Conservation (phyloP, 2,329 filamentous ascomycete species). For the Aspergillus terreus region DNA sequence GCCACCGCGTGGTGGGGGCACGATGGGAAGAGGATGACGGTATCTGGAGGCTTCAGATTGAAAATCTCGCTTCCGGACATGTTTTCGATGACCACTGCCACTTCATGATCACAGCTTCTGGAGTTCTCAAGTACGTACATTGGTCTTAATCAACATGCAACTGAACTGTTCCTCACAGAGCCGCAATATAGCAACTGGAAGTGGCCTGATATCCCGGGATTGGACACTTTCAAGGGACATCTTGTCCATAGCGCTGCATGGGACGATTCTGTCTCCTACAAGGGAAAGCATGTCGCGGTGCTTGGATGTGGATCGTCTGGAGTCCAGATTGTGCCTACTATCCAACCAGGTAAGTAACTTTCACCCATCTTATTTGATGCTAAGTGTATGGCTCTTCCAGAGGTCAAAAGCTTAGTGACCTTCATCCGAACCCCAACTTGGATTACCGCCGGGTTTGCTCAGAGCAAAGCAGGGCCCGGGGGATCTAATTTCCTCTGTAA, state of each 20-base stretch:
- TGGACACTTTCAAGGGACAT: conserved; percentile 32
- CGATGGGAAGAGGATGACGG: background rate
- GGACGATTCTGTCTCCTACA: background rate
- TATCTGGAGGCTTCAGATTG: background rate
- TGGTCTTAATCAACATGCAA: background rate
- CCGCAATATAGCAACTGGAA: conserved; percentile 20
- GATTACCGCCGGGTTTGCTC: conserved; percentile 10
- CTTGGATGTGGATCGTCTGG: conserved; percentile 14
- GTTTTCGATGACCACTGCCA: conserved; percentile 1
- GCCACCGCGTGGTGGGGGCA: background rate
- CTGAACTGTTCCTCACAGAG: background rate
- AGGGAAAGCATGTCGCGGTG: conserved; percentile 13
- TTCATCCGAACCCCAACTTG: conserved; percentile 15
- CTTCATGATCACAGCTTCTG: conserved; percentile 2
- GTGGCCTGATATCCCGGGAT: conserved; percentile 35
- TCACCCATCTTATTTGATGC: background rate
- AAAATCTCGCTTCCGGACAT: background rate
- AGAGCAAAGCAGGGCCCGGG: background rate
- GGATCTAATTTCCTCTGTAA: conserved; percentile 1
- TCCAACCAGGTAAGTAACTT: conserved; percentile 7
- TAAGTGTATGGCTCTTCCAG: background rate
- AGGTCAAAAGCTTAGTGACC: conserved; percentile 5
- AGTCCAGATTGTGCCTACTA: conserved; percentile 14
- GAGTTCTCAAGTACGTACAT: conserved; percentile 5
- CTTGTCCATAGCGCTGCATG: conserved; percentile 27